These are phyloP conservation scores for Shiraia bambusicola DNA, from an alignment of 2,329 filamentous ascomycete genomes.

Conservation along the genomic window DNA sequence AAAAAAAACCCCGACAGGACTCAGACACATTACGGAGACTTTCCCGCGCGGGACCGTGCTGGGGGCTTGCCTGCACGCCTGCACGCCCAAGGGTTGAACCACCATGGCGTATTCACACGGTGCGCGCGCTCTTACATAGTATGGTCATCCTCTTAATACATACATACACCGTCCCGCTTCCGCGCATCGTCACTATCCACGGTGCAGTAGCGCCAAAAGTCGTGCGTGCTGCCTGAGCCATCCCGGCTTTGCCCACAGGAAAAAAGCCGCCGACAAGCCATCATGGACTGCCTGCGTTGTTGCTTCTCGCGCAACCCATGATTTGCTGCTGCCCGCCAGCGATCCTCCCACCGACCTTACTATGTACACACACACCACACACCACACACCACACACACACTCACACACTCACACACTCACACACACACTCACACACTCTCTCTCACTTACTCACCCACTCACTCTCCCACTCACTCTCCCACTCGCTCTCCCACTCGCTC, in stretches of 20 bases:
- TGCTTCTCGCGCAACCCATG: conserved; percentile 30
- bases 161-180: conserved; percentile 36
- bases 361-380: too few species aligned
- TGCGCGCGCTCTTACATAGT: conserved; percentile 23
- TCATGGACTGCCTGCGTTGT: conserved; percentile 25
- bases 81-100: conserved; percentile 11
- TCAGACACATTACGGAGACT: too few species aligned
- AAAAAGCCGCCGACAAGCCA: conserved; percentile 29
- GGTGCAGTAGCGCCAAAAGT: conserved; percentile 30
- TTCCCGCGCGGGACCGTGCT: too few species aligned
- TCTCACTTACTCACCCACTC: too few species aligned
- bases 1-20: not conserved
- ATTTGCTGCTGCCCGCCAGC: conserved; percentile 30
- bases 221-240: conserved; percentile 15
- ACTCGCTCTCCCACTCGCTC: too few species aligned
- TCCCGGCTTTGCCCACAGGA: conserved; percentile 12
- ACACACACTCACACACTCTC: too few species aligned
- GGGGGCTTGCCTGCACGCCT: conserved; percentile 1
- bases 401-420: too few species aligned
- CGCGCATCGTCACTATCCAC: conserved; percentile 28
- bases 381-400: too few species aligned
- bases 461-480: too few species aligned
- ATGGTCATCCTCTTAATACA: too few species aligned
- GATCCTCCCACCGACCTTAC: conserved; percentile 24
- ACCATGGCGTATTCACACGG: conserved; percentile 15